Base-by-base conservation (phyloP, 371 early-diverging fungal genomes). In the Encephalitozoon romaleae region DNA sequence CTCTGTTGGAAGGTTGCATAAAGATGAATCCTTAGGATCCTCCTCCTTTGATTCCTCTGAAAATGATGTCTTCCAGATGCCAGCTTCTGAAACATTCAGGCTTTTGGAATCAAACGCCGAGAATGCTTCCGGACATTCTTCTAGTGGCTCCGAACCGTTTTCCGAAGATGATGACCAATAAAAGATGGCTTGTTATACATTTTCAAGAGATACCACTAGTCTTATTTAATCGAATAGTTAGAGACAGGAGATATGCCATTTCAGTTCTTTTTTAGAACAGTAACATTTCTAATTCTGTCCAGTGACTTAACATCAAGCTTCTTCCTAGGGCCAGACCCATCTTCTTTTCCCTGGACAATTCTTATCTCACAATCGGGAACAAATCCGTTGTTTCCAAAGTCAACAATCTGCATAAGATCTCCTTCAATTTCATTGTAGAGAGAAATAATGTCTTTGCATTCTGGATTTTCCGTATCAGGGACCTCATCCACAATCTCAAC, bases 381-480 rank as follows among this genome's bases (percentile, higher is more conserved):
- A 51, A 64, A 64, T 49, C 68, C 64, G 21, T 53, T 42, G 18
- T 63, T 34, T 11, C 76, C 69, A 69, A 70, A 63, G 42, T 70
- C 70, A 23, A 53, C 69, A 18, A 76, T 68, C 21, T 63, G 63
- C 51, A 64, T 26, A 15, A 76, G 54, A 18, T 69, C 70, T 21
- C 70, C 41, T 51, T 76, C 70, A 63, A 76, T 76, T 38, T 76
- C 76, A 49, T 76, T 63, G 59, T 52, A 76, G 9, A 76, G 39
- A 6, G 32, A 9, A 32, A 51, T 21, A 15, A 76, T 28, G 39
- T 76, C 76, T 6, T 69, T 43, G 15, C 21, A 47, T 15, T 66
- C 55, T 15, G 32, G 30, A 32, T 67, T 38, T 1, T 45, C 53
- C 4, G 28, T 34, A 4, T 41, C 21, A 0, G 9, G 23, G 8